phyloP scores from a whole-genome alignment of 192 early-diverging fungal species.

The Linnemannia schmuckeri region DNA sequence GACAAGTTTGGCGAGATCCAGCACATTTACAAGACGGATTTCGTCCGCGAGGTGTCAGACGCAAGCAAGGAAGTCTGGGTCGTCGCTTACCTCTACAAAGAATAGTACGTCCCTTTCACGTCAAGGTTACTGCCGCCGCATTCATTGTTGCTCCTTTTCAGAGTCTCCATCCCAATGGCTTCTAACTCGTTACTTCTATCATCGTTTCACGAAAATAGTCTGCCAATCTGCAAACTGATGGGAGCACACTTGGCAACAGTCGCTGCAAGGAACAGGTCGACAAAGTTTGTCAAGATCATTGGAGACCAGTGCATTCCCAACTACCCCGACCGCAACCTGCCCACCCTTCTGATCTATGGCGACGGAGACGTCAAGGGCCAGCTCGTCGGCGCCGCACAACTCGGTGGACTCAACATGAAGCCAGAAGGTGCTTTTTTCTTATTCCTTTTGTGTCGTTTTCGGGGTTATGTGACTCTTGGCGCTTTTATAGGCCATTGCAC shows the following conservation, averaged over 20 bases:
- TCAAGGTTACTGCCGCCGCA: background rate
- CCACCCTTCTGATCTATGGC: slow-evolving; percentile 93
- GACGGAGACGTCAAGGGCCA: slow-evolving; percentile 89
- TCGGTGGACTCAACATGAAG: slow-evolving; percentile 88
- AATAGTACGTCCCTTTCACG: slow-evolving; percentile 59
- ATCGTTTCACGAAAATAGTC: slow-evolving; percentile 68
- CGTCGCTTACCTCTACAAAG: slow-evolving; percentile 76
- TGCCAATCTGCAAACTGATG: slow-evolving; percentile 91
- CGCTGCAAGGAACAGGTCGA: slow-evolving; percentile 81
- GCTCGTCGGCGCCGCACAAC: slow-evolving; percentile 81
- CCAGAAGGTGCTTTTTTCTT: slow-evolving; percentile 63
- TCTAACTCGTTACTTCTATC: background rate
- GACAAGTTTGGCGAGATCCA: slow-evolving; percentile 89
- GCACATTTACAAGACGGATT: slow-evolving; percentile 96
- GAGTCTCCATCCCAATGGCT: background rate
- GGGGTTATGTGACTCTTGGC: background rate
- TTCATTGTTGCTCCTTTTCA: background rate
- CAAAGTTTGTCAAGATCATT: slow-evolving; percentile 96
- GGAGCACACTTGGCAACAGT: slow-evolving; percentile 79
- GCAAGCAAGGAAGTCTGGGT: slow-evolving; percentile 82
- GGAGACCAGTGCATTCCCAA: slow-evolving; percentile 95
- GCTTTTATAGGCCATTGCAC: background rate
- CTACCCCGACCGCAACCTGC: slow-evolving; percentile 92
- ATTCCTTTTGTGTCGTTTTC: background rate
- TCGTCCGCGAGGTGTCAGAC: slow-evolving; percentile 88